Percentiles rank a stretch among this genome's conserved stretches.
These are phyloP conservation scores for Lithocarpus polystachyus DNA, from an alignment of 306 rosid species.

Conservation along the genomic window DNA sequence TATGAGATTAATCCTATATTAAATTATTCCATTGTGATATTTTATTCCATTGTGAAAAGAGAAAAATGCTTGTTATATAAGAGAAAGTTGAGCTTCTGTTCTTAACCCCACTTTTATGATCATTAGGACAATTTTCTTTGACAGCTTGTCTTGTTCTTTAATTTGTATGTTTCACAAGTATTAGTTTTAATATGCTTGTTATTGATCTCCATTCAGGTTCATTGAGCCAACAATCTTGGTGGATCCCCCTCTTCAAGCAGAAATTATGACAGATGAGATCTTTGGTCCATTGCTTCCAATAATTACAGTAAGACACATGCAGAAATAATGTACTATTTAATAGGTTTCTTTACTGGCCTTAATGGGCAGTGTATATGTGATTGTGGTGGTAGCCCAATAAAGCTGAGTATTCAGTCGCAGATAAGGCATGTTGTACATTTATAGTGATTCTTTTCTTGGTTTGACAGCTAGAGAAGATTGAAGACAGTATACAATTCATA, in stretches of 20 bases:
- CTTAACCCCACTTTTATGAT: too few relatives aligned
- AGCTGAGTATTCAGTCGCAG: too few relatives aligned
- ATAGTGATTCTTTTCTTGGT: background rate
- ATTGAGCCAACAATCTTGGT: constrained; percentile 78
- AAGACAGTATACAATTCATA: constrained; percentile 65
- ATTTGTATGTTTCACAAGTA: too few relatives aligned
- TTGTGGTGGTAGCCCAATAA: too few relatives aligned
- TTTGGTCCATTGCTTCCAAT: constrained; percentile 84
- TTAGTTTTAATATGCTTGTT: background rate
- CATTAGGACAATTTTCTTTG: too few relatives aligned
- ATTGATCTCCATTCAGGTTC: constrained; percentile 43
- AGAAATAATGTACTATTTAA: background rate
- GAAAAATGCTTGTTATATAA: too few relatives aligned
- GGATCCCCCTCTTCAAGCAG: constrained; percentile 64
- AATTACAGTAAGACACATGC: constrained; percentile 47
- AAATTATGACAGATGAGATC: constrained; percentile 66
- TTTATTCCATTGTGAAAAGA: too few relatives aligned
- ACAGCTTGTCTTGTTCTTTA: too few relatives aligned
- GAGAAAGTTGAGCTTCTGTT: too few relatives aligned
- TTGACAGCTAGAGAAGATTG: constrained; percentile 64
- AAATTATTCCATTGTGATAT: too few relatives aligned
- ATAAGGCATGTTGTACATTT: too few relatives aligned
- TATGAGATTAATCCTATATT: too few relatives aligned
- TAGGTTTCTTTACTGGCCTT: background rate
- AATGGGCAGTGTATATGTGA: background rate